Conservation (phyloP, 2,329 filamentous ascomycete genomes). For the Ophiostoma populinum region DNA sequence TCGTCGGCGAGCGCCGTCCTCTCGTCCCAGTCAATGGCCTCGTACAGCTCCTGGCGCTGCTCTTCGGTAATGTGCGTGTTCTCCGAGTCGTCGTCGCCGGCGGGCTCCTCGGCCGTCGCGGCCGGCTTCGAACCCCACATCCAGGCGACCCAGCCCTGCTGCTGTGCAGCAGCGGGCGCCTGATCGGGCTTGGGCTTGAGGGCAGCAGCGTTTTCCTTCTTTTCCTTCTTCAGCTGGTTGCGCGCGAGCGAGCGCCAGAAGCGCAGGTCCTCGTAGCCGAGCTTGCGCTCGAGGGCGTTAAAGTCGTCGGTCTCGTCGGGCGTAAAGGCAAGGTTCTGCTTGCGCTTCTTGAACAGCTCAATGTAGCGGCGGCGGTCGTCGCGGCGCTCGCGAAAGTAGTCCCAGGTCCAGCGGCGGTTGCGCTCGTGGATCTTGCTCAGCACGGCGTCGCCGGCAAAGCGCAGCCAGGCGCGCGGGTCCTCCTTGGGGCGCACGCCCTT, state of each 20-base stretch:
- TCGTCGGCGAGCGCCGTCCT: slow-evolving; percentile 77
- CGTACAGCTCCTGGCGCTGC: slow-evolving; percentile 89
- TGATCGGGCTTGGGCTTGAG: slow-evolving; percentile 55
- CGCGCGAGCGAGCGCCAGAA: slow-evolving; percentile 94
- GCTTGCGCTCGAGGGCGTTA: slow-evolving; percentile 64
- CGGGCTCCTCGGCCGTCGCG: slow-evolving; percentile 33
- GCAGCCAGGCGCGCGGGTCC: slow-evolving; percentile 81
- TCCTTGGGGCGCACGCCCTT: slow-evolving; percentile 68
- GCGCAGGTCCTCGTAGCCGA: slow-evolving; percentile 84
- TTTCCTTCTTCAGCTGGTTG: slow-evolving; percentile 85
- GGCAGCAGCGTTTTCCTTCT: slow-evolving; percentile 84
- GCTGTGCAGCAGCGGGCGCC: slow-evolving; percentile 23
- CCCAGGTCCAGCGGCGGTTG: slow-evolving; percentile 91
- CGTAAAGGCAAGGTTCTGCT: slow-evolving; percentile 53
- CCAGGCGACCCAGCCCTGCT: slow-evolving; percentile 84
- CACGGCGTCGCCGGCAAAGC: slow-evolving; percentile 78
- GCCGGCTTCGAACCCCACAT: slow-evolving; percentile 65
- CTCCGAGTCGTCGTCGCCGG: slow-evolving; percentile 49
- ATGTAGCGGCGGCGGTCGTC: slow-evolving; percentile 85
- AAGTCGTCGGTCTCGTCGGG: slow-evolving; percentile 56
- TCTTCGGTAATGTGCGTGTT: slow-evolving; percentile 85
- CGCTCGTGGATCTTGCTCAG: slow-evolving; percentile 87
- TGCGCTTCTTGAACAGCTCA: slow-evolving; percentile 87
- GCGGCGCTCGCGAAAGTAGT: slow-evolving; percentile 78
- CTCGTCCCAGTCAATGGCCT: slow-evolving; percentile 96